Base-by-base conservation (phyloP, 1,139 yeast species). In the Zygoascus hellenicus region DNA sequence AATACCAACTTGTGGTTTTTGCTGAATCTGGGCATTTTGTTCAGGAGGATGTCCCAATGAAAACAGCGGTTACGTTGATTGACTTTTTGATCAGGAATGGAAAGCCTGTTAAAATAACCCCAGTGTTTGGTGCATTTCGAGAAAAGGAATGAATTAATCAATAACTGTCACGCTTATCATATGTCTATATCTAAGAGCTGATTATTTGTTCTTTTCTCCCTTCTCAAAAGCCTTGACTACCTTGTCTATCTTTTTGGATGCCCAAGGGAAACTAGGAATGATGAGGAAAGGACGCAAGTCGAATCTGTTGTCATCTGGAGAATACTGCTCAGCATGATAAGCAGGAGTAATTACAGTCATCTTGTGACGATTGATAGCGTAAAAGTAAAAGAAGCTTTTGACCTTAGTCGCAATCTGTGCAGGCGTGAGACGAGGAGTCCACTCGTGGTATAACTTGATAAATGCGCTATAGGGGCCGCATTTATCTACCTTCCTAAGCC, bases 401-500 rank as follows among this genome's bases (percentile, higher is more conserved):
- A 92, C 98, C 64, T 94, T 94, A 45, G 79, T 89, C 1, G 97
- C 96, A 49, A 90, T 82, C 60, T 88, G 81, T 46, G 81, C 80
- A 9, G 97, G 94, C 1, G 88, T 76, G 58, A 88, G 74, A 51
- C 78, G 76, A 52, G 88, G 94, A 1, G 90, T 81, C 99, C 98
- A 92, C 61, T 84, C 85, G 61, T 92, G 97, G 58, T 88, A 78
- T 42, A 92, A 70, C 61, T 89, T 88, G 59, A 89, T 72, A 63
- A 92, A 92, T 95, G 88, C 87, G 6, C 95, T 86, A 61, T 84
- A 84, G 3, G 98, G 98, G 0, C 99, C 99, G 67, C 96, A 87
- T 66, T 90, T 89, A 45, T 87, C 89, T 44, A 92, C 83, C 66
- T 92, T 92, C 54, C 99, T 78, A 53, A 92, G 75, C 51, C 83